Conservation (phyloP, 1,284 basidiomycete genomes). For the Anthracocystis panici-leucophaei region DNA sequence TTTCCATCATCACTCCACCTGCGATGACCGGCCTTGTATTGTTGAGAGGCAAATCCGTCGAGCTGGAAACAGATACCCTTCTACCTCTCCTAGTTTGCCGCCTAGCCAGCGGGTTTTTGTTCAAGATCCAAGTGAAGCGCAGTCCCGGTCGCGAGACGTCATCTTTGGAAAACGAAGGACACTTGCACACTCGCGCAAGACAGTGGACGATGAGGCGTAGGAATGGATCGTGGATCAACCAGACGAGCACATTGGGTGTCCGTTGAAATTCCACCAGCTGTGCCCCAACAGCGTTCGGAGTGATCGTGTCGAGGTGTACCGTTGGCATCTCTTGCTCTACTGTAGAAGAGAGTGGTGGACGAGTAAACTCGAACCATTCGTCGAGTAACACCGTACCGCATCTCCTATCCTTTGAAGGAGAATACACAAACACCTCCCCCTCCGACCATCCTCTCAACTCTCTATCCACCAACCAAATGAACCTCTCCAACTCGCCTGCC, state of each 20-base stretch:
- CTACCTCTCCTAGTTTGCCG: constrained; percentile 23
- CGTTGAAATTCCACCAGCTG: constrained; percentile 55
- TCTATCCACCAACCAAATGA: constrained; percentile 47
- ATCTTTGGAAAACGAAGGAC: constrained; percentile 59
- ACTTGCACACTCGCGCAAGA: constrained; percentile 53
- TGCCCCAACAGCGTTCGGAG: background rate
- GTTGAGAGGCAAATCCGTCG: background rate
- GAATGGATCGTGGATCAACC: constrained; percentile 57
- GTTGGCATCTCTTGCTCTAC: constrained; percentile 3
- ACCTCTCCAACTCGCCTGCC: constrained; percentile 43
- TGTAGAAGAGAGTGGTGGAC: background rate
- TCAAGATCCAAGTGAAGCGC: constrained; percentile 62
- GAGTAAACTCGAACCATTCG: constrained; percentile 18
- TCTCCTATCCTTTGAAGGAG: constrained; percentile 7
- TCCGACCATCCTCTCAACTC: constrained; percentile 49
- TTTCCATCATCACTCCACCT: constrained; percentile 25
- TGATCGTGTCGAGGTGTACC: constrained; percentile 18
- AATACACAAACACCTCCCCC: constrained; percentile 39
- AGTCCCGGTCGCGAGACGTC: constrained; percentile 12
- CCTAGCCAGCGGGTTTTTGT: constrained; percentile 52
- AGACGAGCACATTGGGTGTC: constrained; percentile 58
- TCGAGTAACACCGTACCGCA: constrained; percentile 22
- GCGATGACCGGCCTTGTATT: background rate
- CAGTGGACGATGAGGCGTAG: constrained; percentile 62
- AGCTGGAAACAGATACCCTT: constrained; percentile 27